Evolutionary conservation across 257 asterid genomes (phyloP), one percentile per base, ranked within the genome.

Genomic region (Solanum bulbocastanum): DNA sequence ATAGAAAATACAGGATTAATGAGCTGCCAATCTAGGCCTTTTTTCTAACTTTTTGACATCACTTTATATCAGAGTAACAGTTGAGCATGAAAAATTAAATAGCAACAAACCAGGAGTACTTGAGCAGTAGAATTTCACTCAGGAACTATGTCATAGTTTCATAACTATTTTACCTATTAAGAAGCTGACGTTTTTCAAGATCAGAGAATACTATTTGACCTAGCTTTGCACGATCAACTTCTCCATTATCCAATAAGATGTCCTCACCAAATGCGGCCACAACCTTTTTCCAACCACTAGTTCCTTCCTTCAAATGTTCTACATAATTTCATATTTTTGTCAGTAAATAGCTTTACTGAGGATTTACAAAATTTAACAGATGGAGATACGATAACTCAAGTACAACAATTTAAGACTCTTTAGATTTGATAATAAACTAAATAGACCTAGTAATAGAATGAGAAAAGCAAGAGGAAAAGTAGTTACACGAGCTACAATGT

Each of bases 251-350:
- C 75, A 90, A 91, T 90, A 97, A 92, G 84, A 96, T 94, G 35
- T 94, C 98, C 42, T 91, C 93, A 40, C 99, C 98, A 82, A 97
- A 96, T 37, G 98, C 93, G 10, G 92, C 95, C 89, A 95, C 98
- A 36, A 92, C 98, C 90, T 93, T 94, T 87, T 91, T 97, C 98
- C 99, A 96, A 5, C 99, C 99, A 87, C 97, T 95, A 6, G 94
- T 93, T 73, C 96, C 99, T 88, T 95, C 92, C 90, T 91, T 96
- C 93, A 97, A 89, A 92, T 94, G 86, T 92, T 90, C 98, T 96
- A 87, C 88, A 89, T 60, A 69, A 71, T 90, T 87, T 78, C 12
- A 40, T 16, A 30, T 44, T 27, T 79, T 44, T 79, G 39, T 27
- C 16, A 79, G 85, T 27, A 46, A 15, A 46, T 30, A 44, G 18